Evolutionary conservation across 2,329 filamentous ascomycete genomes (phyloP), one percentile per base, ranked within the genome.

Genomic region (Albophoma yamanashiensis): DNA sequence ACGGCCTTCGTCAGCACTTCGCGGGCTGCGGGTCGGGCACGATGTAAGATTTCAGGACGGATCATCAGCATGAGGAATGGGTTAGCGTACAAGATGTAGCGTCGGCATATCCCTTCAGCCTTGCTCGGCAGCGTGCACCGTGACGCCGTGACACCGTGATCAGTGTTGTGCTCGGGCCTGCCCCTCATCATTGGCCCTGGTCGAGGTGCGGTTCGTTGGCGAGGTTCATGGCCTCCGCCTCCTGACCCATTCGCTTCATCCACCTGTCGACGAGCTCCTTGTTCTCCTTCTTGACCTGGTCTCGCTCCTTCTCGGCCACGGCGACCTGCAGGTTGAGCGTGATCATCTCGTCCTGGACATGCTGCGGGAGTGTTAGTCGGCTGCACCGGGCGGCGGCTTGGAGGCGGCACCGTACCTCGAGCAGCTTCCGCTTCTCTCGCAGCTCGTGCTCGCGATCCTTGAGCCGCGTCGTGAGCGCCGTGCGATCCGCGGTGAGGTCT

Each of bases 291-390:
- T 86, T 84, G 63, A 96, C 77, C 73, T 85, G 87, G 70, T 88
- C 85, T 36, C 83, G 80, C 69, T 86, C 85, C 71, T 92, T 84
- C 71, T 95, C 92, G 3, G 88, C 87, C 78, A 97, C 84, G 66
- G 94, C 92, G 52, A 97, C 80, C 73, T 97, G 89, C 65, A 97
- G 79, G 66, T 92, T 92, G 55, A 97, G 76, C 1, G 91, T 88
- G 57, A 96, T 87, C 74, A 96, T 87, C 73, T 99, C 94, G 74
- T 97, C 92, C 75, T 97, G 93, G 58, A 96, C 87, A 68, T 93
- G 84, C 82, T 88, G 67, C 15, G 17, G 36, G 39, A 7, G 55
- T 50, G 60, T 71, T 57, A 67, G 60, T 71, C 56, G 66, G 36
- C 45, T 39, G 53, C 34, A 31, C 53, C 43, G 52, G 36, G 43